These are phyloP conservation scores for Ilex paraguariensis DNA, from an alignment of 305 asterid species.

Conservation along the genomic window DNA sequence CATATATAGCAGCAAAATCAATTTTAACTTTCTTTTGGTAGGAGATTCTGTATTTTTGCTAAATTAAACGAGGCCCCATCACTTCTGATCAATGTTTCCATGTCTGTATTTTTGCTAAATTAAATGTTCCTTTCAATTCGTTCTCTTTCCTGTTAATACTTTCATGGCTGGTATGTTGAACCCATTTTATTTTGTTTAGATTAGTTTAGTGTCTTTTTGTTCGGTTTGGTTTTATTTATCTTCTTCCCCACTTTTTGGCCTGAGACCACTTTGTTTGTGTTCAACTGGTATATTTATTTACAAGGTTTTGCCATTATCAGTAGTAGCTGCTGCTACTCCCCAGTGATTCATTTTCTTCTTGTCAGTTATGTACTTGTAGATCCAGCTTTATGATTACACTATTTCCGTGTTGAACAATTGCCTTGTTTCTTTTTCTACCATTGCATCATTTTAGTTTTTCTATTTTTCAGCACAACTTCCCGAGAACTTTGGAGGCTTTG, in stretches of 20 bases:
- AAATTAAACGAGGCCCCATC: too few relatives aligned
- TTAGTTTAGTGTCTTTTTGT: conserved; percentile 1
- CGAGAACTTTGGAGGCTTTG: conserved; percentile 84
- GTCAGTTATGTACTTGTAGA: neutral
- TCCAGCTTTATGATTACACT: neutral
- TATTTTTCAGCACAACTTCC: conserved; percentile 72
- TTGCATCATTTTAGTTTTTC: conserved; percentile 9
- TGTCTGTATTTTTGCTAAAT: too few relatives aligned
- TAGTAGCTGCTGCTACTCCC: conserved; percentile 12
- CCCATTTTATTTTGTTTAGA: conserved; percentile 21
- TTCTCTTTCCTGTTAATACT: conserved; percentile 8
- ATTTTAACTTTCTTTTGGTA: too few relatives aligned
- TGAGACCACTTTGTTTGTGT: conserved; percentile 53
- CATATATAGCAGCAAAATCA: neutral
- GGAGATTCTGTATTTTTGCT: too few relatives aligned
- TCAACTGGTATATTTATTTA: conserved; percentile 30
- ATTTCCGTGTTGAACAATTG: neutral
- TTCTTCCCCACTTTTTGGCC: conserved; percentile 48
- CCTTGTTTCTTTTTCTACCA: too few relatives aligned
- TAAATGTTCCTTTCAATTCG: too few relatives aligned
- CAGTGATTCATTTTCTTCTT: conserved; percentile 8
- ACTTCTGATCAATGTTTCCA: too few relatives aligned
- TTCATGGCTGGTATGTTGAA: conserved; percentile 45
- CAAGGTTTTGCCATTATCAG: neutral
- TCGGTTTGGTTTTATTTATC: conserved; percentile 56